phyloP scores from a whole-genome alignment of 331 rosid species.

The Ulmus americana region DNA sequence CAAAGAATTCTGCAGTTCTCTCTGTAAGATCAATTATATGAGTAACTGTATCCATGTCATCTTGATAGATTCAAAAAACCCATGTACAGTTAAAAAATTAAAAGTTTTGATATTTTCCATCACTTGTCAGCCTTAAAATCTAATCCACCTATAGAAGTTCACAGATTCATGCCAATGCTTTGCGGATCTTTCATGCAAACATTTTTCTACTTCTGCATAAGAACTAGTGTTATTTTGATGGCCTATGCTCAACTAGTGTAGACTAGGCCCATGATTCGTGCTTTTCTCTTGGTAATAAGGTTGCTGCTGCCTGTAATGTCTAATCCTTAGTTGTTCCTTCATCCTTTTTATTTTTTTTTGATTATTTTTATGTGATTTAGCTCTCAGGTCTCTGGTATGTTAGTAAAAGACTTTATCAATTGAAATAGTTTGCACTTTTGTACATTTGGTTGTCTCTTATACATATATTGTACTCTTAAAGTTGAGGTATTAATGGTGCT shows the following conservation, averaged over 20 bases:
- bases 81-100: not conserved
- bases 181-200: not conserved
- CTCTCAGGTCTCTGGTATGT: not conserved
- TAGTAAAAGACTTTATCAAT: not conserved
- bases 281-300: constrained; percentile 11
- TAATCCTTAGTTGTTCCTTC: too few relatives aligned
- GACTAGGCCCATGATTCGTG: not conserved
- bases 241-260: constrained; percentile 4
- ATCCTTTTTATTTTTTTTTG: not conserved
- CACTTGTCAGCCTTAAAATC: constrained; percentile 2
- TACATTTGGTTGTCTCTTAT: constrained; percentile 15
- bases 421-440: not conserved
- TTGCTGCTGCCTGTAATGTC: not conserved
- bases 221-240: not conserved
- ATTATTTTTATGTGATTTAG: not conserved
- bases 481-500: constrained; percentile 24
- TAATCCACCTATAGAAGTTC: not conserved
- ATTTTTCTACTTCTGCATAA: not conserved
- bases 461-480: constrained; percentile 9
- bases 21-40: constrained; percentile 42
- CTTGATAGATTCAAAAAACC: not conserved
- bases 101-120: not conserved
- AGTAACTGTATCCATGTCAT: not conserved
- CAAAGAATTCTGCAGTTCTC: constrained; percentile 41
- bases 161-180: not conserved